phyloP scores from a whole-genome alignment of 495 filamentous ascomycete genomes.

The Tirmania nivea region DNA sequence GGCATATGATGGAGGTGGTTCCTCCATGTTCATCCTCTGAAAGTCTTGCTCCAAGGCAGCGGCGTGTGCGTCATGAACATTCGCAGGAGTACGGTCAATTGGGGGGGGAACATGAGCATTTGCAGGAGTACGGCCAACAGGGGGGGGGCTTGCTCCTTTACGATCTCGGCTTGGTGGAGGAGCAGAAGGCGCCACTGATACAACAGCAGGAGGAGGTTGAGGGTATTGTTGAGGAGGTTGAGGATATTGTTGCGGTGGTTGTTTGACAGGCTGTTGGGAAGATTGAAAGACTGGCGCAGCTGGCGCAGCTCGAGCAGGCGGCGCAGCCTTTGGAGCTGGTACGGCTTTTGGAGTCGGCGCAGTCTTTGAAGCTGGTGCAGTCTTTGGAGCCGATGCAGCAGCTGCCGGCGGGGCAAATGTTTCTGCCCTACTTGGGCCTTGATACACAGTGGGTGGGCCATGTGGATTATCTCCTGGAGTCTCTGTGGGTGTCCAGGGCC shows the following conservation, averaged over 20 bases:
- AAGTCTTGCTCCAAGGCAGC: constrained; percentile 64
- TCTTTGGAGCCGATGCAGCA: not conserved
- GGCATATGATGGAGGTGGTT: constrained; percentile 7
- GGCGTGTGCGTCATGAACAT: constrained; percentile 19
- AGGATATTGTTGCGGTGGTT: constrained; percentile 15
- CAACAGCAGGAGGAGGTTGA: constrained; percentile 12
- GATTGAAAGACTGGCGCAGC: not conserved
- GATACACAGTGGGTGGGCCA: constrained; percentile 80
- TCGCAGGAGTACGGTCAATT: constrained; percentile 8
- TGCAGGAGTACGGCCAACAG: not conserved
- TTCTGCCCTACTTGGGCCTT: constrained; percentile 34
- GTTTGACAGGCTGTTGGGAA: not conserved
- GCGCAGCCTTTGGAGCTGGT: not conserved
- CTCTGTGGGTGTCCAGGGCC: constrained; percentile 94
- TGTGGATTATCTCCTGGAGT: constrained; percentile 56
- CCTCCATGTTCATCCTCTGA: constrained; percentile 55
- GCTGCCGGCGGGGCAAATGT: constrained; percentile 25
- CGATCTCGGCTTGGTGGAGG: too few relatives aligned
- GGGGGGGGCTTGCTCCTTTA: not conserved
- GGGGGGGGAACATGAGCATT: constrained; percentile 1
- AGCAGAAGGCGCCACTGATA: not conserved
- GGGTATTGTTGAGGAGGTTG: constrained; percentile 13
- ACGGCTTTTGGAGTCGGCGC: constrained; percentile 12
- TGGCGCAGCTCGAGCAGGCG: not conserved
- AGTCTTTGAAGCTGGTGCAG: constrained; percentile 1